Base-by-base conservation (phyloP, 139 green algal species). In the Chlamydomonas incerta region DNA sequence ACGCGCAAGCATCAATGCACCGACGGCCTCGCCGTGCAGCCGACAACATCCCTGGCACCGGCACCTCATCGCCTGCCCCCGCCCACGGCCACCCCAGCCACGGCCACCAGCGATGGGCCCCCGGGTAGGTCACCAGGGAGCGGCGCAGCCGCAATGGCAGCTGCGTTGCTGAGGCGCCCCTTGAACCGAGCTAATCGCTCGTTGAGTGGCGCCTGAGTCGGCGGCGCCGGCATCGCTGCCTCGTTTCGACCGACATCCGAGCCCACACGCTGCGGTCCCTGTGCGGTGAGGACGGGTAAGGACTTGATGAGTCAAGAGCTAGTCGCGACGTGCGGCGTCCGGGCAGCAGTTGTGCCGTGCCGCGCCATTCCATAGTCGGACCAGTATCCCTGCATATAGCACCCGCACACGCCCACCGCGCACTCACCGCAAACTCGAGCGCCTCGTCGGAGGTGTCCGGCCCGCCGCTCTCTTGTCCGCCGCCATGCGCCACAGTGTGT, bases 151-250 rank as follows among this genome's bases (percentile, higher is more conserved):
- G 80, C 80, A 3, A 75, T 70, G 50, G 80, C 80, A 0, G 80
- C 80, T 1, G 65, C 80, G 34, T 8, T 34, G 34, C 34, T n/a
- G 4, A 87, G 58, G 14, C 81, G 71, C 14, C 52, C 57, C 57
- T 87, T 87, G 28, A 87, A 62, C 5, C 71, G 70, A 0, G 81
- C 81, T 24, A 87, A 46, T 0, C 81, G 81, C 71, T 87, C 71
- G 58, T 81, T 81, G n/a, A 87, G 57, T 13, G 81, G 41, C 52
- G 55, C 9, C 55, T 60, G 55, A 34, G 37, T 37, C 23, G 60
- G 34, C 17, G 68, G 28, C 68, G 34, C 68, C 34, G 9, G 33
- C 68, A 13, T 14, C 34, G 35, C 34, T n/a, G 18, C 21, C 18
- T 26, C 41, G 41, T 8, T 50, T 50, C 41, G 41, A 5, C 17